A percentile compares a stretch with the other conserved stretches of the same genome.
phyloP scores from a whole-genome alignment of 306 rosid species.

The Cicer cuneatum region DNA sequence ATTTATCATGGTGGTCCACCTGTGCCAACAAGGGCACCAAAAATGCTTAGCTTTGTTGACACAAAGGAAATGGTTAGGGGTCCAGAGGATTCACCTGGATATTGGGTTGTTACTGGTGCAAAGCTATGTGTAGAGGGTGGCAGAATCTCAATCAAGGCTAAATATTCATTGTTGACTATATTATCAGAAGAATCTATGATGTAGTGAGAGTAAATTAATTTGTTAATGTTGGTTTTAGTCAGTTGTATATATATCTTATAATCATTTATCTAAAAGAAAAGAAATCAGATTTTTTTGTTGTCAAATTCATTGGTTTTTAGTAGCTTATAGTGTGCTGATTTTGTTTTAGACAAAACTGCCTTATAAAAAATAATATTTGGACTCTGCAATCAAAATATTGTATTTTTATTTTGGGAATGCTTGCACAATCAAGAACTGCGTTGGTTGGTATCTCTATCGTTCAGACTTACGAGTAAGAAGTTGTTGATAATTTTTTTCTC shows the following conservation, averaged over 20 bases:
- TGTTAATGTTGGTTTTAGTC: constrained; percentile 25
- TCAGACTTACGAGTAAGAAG: neutral
- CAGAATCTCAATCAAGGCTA: constrained; percentile 73
- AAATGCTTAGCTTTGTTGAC: constrained; percentile 70
- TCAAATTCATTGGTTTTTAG: constrained; percentile 35
- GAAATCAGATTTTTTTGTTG: constrained; percentile 20
- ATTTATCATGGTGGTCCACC: constrained; percentile 80
- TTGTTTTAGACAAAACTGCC: constrained; percentile 29
- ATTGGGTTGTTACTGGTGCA: constrained; percentile 96
- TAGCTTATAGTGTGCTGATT: constrained; percentile 12
- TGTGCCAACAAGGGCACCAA: constrained; percentile 65
- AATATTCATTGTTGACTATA: constrained; percentile 82
- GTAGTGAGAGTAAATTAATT: constrained; percentile 26
- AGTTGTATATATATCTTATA: constrained; percentile 55
- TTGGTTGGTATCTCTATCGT: neutral
- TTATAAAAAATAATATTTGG: constrained; percentile 25
- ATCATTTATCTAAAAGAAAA: constrained; percentile 31
- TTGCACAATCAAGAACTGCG: neutral
- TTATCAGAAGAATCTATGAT: constrained; percentile 62
- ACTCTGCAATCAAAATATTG: constrained; percentile 3
- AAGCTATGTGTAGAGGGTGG: constrained; percentile 73
- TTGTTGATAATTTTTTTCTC: neutral
- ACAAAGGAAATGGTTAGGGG: constrained; percentile 81
- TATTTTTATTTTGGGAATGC: neutral
- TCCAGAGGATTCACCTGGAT: constrained; percentile 84